These are phyloP conservation scores for Penicillium sp. DNA, from an alignment of 2,329 filamentous ascomycete species.

Conservation along the genomic window DNA sequence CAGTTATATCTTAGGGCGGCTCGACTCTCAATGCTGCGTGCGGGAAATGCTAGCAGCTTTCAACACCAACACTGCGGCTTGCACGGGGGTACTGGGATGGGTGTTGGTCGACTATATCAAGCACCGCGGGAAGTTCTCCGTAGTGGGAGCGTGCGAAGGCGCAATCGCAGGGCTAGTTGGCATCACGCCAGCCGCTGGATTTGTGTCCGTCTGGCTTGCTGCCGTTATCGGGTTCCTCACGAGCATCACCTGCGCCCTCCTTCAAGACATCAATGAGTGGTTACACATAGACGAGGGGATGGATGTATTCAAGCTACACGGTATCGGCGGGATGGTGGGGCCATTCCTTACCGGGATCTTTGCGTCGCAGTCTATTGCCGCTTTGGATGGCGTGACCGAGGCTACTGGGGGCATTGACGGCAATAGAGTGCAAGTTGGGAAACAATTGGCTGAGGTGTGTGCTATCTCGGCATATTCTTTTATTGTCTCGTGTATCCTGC, in stretches of 20 bases:
- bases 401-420: conserved; percentile 53
- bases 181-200: conserved; percentile 57
- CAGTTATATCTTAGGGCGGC: conserved; percentile 40
- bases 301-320: conserved; percentile 60
- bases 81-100: conserved; percentile 55
- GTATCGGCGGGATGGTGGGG: conserved; percentile 56
- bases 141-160: conserved; percentile 57
- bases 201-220: conserved; percentile 53
- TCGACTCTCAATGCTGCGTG: conserved; percentile 52
- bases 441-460: conserved; percentile 56
- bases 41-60: conserved; percentile 56
- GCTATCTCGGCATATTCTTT: conserved; percentile 56
- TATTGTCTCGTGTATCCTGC: conserved; percentile 50
- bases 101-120: conserved; percentile 53
- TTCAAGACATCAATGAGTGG: conserved; percentile 54
- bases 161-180: conserved; percentile 60
- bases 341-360: conserved; percentile 59
- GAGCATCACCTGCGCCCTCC: conserved; percentile 49
- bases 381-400: conserved; percentile 51
- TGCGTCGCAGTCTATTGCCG: conserved; percentile 42
- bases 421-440: conserved; percentile 54
- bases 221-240: conserved; percentile 58
- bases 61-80: conserved; percentile 58
- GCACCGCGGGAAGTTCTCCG: conserved; percentile 52
- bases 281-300: conserved; percentile 57